Percentiles rank a stretch among this genome's conserved stretches.
Evolutionary conservation across 108 stramenopile genomes (phyloP).

Genomic region (Cylindrotheca closterium): DNA sequence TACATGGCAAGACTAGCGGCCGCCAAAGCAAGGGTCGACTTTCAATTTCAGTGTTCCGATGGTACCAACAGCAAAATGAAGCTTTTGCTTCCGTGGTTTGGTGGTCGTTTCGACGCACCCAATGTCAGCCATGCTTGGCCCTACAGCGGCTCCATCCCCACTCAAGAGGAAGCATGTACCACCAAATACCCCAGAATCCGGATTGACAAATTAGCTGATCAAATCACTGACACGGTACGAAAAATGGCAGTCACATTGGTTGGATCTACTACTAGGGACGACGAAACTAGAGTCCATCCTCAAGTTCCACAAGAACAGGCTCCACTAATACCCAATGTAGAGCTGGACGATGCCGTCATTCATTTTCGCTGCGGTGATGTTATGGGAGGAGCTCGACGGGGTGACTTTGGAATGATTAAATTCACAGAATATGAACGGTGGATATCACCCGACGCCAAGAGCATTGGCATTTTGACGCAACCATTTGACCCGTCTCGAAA

Average conservation of each 20-base stretch:
- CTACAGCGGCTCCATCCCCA: conserved; percentile 11
- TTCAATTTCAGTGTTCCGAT: conserved; percentile 24
- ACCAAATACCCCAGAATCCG: conserved; percentile 17
- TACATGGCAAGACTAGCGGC: conserved; percentile 25
- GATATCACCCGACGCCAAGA: conserved; percentile 17
- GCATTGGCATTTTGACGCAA: conserved; percentile 41
- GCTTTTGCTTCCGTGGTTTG: conserved; percentile 31
- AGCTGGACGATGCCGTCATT: conserved; percentile 38
- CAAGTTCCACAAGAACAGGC: neutral
- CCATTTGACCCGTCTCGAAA: conserved; percentile 19
- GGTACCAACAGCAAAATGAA: conserved; percentile 1
- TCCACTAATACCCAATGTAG: conserved; percentile 17
- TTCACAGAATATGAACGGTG: conserved; percentile 29
- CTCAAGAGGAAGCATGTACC: conserved; percentile 14
- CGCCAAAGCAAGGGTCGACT: conserved; percentile 22
- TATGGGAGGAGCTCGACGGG: conserved; percentile 8
- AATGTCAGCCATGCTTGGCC: conserved; percentile 16
- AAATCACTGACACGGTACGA: conserved; percentile 28
- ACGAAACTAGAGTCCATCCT: neutral
- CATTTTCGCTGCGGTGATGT: conserved; percentile 52
- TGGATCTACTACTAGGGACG: conserved; percentile 1
- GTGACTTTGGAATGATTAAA: conserved; percentile 35
- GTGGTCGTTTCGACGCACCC: conserved; percentile 8
- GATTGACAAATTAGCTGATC: conserved; percentile 20
- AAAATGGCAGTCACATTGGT: conserved; percentile 27